Conservation (phyloP, 371 early-diverging fungal species). For the Syncephalastrum racemosum region DNA sequence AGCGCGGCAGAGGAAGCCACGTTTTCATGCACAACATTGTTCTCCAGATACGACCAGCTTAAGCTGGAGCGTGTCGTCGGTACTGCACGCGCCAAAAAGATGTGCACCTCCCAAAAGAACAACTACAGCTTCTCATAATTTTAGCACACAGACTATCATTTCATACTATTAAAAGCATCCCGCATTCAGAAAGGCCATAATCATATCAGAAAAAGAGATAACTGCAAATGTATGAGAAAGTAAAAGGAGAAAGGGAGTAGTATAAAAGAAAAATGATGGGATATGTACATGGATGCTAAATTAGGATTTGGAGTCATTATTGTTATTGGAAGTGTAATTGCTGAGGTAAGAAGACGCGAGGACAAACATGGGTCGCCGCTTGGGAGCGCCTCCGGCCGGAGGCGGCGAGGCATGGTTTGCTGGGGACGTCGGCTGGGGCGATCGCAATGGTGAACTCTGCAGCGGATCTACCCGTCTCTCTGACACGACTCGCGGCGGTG, state of each 20-base stretch:
- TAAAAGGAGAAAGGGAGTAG: too few species aligned
- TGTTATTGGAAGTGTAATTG: slow-evolving; percentile 19
- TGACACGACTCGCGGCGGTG: background rate
- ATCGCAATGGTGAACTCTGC: background rate
- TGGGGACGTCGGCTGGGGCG: slow-evolving; percentile 8
- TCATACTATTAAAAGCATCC: background rate
- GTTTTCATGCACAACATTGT: slow-evolving; percentile 71
- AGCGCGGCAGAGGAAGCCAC: slow-evolving; percentile 57
- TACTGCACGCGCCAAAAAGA: slow-evolving; percentile 66
- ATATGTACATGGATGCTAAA: too few species aligned
- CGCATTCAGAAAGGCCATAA: too few species aligned
- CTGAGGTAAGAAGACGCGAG: slow-evolving; percentile 22
- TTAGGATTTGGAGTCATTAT: background rate
- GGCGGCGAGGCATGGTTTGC: slow-evolving; percentile 7
- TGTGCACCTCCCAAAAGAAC: slow-evolving; percentile 74
- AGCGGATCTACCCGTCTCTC: too few species aligned
- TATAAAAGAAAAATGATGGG: too few species aligned
- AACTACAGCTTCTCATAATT: slow-evolving; percentile 68
- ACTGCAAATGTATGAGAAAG: too few species aligned
- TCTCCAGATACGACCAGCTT: slow-evolving; percentile 82
- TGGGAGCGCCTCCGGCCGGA: slow-evolving; percentile 6
- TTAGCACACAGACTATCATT: background rate
- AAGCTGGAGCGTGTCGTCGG: slow-evolving; percentile 92
- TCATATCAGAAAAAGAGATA: too few species aligned
- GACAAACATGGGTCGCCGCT: slow-evolving; percentile 21